A percentile compares a stretch with the other conserved stretches of the same genome.
phyloP scores from a whole-genome alignment of 495 filamentous ascomycete species.

The Talaromyces liani region DNA sequence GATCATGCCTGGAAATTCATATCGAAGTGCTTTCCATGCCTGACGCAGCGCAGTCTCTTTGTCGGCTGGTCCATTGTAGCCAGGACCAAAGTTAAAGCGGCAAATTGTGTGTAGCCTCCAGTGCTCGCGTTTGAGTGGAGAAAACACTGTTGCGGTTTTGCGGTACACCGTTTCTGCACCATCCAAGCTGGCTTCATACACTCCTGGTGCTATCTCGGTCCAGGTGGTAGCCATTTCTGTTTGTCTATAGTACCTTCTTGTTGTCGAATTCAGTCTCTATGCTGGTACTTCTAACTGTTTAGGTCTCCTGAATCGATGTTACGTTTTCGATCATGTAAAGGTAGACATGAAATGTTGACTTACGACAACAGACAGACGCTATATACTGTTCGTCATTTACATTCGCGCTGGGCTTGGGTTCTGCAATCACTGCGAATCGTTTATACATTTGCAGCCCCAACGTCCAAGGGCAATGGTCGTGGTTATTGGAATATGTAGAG shows the following conservation, averaged over 20 bases:
- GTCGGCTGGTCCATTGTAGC: background rate
- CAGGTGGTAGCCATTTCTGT: background rate
- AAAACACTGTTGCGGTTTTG: background rate
- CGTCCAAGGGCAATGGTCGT: background rate
- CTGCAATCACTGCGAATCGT: background rate
- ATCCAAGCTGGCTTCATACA: background rate
- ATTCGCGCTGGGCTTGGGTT: background rate
- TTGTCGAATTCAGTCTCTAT: background rate
- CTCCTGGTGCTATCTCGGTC: background rate
- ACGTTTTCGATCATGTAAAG: background rate
- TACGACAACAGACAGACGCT: background rate
- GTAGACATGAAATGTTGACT: background rate
- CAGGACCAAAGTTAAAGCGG: constrained; percentile 1
- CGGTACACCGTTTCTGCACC: constrained; percentile 3
- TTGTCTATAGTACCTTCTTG: background rate
- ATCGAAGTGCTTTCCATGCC: background rate
- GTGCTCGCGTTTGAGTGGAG: background rate
- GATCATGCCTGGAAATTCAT: constrained; percentile 6
- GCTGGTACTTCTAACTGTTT: background rate
- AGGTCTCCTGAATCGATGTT: background rate
- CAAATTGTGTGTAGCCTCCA: constrained; percentile 2
- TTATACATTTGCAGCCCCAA: background rate
- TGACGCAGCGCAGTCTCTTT: background rate
- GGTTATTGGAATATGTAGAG: background rate
- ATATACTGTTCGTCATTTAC: background rate